Base-by-base conservation (phyloP, 768 basidiomycete species). In the Fibroporia radiculosa region DNA sequence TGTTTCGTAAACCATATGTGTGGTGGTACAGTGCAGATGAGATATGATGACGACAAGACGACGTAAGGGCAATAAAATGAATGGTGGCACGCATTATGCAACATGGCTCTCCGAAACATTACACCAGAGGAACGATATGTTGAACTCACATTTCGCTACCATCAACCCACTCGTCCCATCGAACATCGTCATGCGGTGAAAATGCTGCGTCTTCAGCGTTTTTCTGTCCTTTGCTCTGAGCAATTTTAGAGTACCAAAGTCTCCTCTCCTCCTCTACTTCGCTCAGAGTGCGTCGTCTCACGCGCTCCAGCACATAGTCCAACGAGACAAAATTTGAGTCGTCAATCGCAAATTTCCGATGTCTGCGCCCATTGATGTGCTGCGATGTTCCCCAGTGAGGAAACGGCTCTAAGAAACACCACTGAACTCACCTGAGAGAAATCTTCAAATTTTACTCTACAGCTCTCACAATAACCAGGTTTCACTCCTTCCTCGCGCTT, bases 401-500 rank as follows among this genome's bases (percentile, higher is more conserved):
- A 44, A 32, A 42, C 22, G 18, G 37, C 47, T 1, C 35, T 27
- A 42, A 16, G 49, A 44, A 40, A 47, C 25, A 27, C 44, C 14
- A 20, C 5, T 20, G 22, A 26, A 71, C 82, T 58, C 55, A 96
- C 95, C 53, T 69, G 64, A 49, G 77, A 76, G 56, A 98, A 95
- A 63, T 95, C 84, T 0, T 84, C 81, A 57, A 93, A 99, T 62
- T 91, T 91, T 45, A 73, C 58, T 29, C 95, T 77, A 63, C 96
- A 99, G 60, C 92, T 93, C 64, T 99, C 96, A 62, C 96, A 99
- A 64, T 97, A 98, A 4, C 96, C 96, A 4, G 93, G 85, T 56
- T 96, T 97, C 50, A 75, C 79, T 14, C 80, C 81, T 66, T 95
- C 91, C 47, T 92, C 87, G 29, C 88, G 79, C 57, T 78, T 82